Evolutionary conservation across 73 alveolate genomes (phyloP).

Genomic region (Halteria grandinella): DNA sequence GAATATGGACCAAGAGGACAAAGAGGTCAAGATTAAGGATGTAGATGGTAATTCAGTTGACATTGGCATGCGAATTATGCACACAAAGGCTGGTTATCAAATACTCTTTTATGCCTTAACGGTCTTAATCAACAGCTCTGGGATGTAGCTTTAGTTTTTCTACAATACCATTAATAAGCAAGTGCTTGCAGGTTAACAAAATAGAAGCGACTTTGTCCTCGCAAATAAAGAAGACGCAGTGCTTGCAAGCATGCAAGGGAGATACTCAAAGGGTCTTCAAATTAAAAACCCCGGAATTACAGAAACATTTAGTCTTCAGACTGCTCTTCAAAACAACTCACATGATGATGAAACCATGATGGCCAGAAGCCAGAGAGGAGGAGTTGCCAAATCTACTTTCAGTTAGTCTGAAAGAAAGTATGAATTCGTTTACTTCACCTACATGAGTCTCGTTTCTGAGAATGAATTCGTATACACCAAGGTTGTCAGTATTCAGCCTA

Average conservation of each 20-base stretch:
- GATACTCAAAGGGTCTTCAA: constrained; percentile 7
- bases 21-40: constrained; percentile 14
- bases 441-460: constrained; percentile 5
- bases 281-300: constrained; percentile 32
- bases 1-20: neutral
- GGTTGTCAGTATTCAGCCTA: constrained; percentile 48
- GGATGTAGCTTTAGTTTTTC: neutral
- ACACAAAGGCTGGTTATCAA: constrained; percentile 9
- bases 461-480: constrained; percentile 59
- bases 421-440: neutral
- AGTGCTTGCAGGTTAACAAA: constrained; percentile 27
- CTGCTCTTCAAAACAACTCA: neutral
- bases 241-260: constrained; percentile 9
- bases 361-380: too few species aligned
- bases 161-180: constrained; percentile 31
- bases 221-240: constrained; percentile 31
- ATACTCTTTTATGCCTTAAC: constrained; percentile 27
- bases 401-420: neutral
- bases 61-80: neutral
- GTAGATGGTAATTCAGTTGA: constrained; percentile 16
- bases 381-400: too few species aligned
- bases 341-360: neutral
- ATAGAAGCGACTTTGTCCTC: neutral
- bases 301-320: constrained; percentile 17
- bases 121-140: constrained; percentile 8